Evolutionary conservation across 306 rosid genomes (phyloP).

Genomic region (Leucaena leucocephala): DNA sequence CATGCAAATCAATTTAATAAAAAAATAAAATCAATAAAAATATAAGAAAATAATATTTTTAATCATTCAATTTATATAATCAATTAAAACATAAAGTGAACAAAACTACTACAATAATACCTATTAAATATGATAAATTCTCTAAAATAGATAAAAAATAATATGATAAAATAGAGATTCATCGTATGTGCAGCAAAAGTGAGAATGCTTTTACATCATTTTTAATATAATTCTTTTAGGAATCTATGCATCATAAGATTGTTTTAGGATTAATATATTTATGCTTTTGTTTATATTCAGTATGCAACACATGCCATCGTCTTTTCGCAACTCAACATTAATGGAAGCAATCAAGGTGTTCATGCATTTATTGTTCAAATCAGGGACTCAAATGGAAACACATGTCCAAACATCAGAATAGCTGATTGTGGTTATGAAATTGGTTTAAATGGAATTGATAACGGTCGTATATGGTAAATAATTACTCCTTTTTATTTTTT

Average conservation of each 20-base stretch:
- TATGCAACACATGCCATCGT: slow-evolving; percentile 92
- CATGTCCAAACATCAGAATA: slow-evolving; percentile 70
- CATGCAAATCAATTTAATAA: no score
- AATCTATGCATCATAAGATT: slow-evolving; percentile 2
- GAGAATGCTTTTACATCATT: slow-evolving; percentile 23
- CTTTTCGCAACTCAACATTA: slow-evolving; percentile 78
- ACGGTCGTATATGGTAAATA: slow-evolving; percentile 90
- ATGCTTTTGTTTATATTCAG: slow-evolving; percentile 46
- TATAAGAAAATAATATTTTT: no score
- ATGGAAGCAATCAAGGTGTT: slow-evolving; percentile 89
- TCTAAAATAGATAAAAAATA: no score
- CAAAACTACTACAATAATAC: no score
- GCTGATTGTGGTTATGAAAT: slow-evolving; percentile 94
- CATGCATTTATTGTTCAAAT: slow-evolving; percentile 91
- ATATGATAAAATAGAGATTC: no score
- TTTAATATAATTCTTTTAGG: slow-evolving; percentile 13
- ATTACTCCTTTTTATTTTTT: slow-evolving; percentile 15
- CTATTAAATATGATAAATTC: no score
- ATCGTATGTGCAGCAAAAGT: slow-evolving; percentile 65
- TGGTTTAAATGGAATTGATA: slow-evolving; percentile 95
- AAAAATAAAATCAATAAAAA: no score
- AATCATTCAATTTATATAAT: no score
- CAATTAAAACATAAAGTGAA: no score
- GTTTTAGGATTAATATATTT: slow-evolving; percentile 29
- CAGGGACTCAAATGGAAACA: slow-evolving; percentile 81